These are phyloP conservation scores for Eutrema salsugineum DNA, from an alignment of 441 rosid genomes.

Conservation along the genomic window DNA sequence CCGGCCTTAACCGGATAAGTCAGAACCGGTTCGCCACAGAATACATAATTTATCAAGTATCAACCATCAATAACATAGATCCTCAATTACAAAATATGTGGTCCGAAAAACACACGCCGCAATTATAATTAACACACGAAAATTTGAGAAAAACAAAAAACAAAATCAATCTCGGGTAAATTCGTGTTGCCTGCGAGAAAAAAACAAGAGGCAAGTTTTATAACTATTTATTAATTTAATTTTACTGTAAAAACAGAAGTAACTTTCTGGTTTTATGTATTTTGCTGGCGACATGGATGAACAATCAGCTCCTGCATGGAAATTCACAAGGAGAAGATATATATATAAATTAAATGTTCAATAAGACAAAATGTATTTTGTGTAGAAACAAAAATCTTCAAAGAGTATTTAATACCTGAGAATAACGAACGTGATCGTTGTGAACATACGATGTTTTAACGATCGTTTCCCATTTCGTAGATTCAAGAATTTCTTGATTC, in stretches of 20 bases:
- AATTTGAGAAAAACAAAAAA: neutral
- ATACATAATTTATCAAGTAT: neutral
- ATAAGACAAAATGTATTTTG: neutral
- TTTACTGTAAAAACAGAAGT: neutral
- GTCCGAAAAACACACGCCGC: slow-evolving; percentile 16
- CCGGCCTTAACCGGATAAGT: neutral
- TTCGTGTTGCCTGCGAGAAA: slow-evolving; percentile 23
- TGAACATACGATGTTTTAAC: slow-evolving; percentile 51
- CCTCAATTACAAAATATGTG: slow-evolving; percentile 13
- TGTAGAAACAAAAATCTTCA: neutral
- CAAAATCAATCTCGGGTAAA: neutral
- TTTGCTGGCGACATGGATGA: slow-evolving; percentile 24
- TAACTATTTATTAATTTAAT: neutral
- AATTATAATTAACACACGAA: neutral
- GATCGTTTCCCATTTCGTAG: slow-evolving; percentile 88
- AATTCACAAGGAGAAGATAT: neutral
- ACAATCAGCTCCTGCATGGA: slow-evolving; percentile 19
- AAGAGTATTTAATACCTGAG: slow-evolving; percentile 29
- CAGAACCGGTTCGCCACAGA: neutral
- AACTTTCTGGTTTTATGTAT: slow-evolving; percentile 9
- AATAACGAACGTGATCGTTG: slow-evolving; percentile 33
- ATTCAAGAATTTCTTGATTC: slow-evolving; percentile 19
- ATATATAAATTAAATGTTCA: neutral
- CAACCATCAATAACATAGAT: slow-evolving; percentile 7
- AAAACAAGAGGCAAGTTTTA: slow-evolving; percentile 10